Evolutionary conservation across 2,329 filamentous ascomycete genomes (phyloP).

Genomic region (Penicillium sp.): DNA sequence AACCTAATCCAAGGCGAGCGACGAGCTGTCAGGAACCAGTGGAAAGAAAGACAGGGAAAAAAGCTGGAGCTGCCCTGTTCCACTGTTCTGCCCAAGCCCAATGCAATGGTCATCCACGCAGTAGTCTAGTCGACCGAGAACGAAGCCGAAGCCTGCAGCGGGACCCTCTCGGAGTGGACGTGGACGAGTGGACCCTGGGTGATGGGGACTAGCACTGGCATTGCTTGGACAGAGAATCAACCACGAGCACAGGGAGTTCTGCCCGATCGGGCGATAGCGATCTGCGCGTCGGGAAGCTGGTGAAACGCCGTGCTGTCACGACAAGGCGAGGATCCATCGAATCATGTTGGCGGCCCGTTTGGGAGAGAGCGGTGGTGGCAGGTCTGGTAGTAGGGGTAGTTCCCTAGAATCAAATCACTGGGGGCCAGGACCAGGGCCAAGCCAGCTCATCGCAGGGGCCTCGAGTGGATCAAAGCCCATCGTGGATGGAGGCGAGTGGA

Average conservation of each 20-base stretch:
- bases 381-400: not conserved
- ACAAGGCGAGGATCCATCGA: constrained; percentile 1
- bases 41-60: not conserved
- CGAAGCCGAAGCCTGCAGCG: constrained; percentile 1
- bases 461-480: constrained; percentile 11
- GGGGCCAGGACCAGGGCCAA: constrained; percentile 25
- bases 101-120: constrained; percentile 7
- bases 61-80: not conserved
- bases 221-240: constrained; percentile 8
- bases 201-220: not conserved
- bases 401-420: no score
- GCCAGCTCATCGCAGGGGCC: constrained; percentile 31
- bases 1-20: constrained; percentile 4
- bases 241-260: constrained; percentile 9
- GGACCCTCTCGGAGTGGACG: constrained; percentile 8
- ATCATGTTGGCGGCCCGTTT: constrained; percentile 16
- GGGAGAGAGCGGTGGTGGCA: constrained; percentile 6
- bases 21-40: constrained; percentile 20
- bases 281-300: constrained; percentile 20
- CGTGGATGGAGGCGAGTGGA: constrained; percentile 14
- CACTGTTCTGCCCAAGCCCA: constrained; percentile 22
- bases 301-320: constrained; percentile 20
- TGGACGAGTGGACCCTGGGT: constrained; percentile 8
- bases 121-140: constrained; percentile 21
- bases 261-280: constrained; percentile 25